Conservation (phyloP, 2,329 filamentous ascomycete species). For the Clonostachys rhizophaga region DNA sequence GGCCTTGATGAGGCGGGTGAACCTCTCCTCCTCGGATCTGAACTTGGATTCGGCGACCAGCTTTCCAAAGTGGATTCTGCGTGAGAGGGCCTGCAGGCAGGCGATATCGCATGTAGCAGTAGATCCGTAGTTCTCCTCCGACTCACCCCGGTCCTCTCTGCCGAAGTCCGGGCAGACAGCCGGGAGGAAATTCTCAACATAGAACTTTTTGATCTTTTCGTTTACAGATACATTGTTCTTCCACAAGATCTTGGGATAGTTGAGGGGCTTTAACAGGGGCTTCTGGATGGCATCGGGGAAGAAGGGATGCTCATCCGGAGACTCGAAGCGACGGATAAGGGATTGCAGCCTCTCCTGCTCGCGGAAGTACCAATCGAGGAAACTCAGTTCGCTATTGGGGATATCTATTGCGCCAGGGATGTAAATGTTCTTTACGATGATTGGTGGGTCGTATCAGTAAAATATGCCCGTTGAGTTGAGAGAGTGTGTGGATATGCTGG, state of each 20-base stretch:
- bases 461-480: background rate
- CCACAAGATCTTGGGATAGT: constrained; percentile 86
- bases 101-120: constrained; percentile 87
- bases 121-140: constrained; percentile 92
- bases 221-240: constrained; percentile 90
- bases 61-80: constrained; percentile 95
- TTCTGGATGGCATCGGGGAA: constrained; percentile 76
- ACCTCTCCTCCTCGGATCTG: constrained; percentile 72
- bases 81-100: constrained; percentile 83
- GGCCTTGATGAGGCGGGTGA: constrained; percentile 76
- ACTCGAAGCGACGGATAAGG: constrained; percentile 88
- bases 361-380: constrained; percentile 90
- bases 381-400: constrained; percentile 67
- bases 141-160: constrained; percentile 76
- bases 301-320: constrained; percentile 96
- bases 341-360: constrained; percentile 92
- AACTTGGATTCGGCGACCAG: constrained; percentile 98
- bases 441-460: background rate
- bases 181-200: constrained; percentile 79
- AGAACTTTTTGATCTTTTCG: constrained; percentile 77
- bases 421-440: constrained; percentile 64
- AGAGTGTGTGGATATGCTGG: background rate
- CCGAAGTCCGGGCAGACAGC: constrained; percentile 74
- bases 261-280: constrained; percentile 80
- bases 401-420: constrained; percentile 73